These are phyloP conservation scores for Juglanconis oblonga DNA, from an alignment of 2,329 filamentous ascomycete species.

Conservation along the genomic window DNA sequence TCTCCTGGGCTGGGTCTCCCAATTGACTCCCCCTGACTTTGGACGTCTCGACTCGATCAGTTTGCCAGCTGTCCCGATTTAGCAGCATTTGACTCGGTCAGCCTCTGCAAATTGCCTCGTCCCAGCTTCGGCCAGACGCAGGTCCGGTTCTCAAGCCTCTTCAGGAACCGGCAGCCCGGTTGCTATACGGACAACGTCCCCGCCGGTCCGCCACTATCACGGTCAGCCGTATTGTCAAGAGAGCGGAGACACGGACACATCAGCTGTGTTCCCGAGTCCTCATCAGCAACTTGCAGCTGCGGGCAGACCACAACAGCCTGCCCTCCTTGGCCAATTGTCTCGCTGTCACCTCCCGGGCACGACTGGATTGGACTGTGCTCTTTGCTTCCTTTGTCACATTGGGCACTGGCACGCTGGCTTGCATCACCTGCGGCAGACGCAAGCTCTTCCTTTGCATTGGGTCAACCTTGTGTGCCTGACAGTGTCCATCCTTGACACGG, in stretches of 20 bases:
- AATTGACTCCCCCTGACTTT: slow-evolving; percentile 8
- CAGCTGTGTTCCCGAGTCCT: not conserved
- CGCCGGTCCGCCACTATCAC: too few species aligned
- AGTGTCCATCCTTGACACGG: slow-evolving; percentile 12
- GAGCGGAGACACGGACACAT: not conserved
- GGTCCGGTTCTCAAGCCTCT: not conserved
- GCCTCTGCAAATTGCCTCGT: slow-evolving; percentile 2
- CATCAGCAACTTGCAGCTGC: not conserved
- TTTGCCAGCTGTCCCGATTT: slow-evolving; percentile 1
- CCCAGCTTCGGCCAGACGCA: not conserved
- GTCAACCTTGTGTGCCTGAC: slow-evolving; percentile 4
- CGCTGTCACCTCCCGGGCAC: not conserved
- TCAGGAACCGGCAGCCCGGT: not conserved
- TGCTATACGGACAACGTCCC: not conserved
- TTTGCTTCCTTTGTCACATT: slow-evolving; percentile 17
- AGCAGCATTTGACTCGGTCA: slow-evolving; percentile 11
- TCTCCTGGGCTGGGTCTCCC: not conserved
- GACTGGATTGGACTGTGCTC: slow-evolving; percentile 18
- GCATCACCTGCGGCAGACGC: slow-evolving; percentile 13
- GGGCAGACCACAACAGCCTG: not conserved
- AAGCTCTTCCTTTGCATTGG: slow-evolving; percentile 10
- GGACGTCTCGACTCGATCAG: slow-evolving; percentile 6
- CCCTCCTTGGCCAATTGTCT: not conserved
- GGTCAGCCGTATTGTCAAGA: too few species aligned
- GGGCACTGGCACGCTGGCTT: slow-evolving; percentile 7